phyloP scores from a whole-genome alignment of 2,329 filamentous ascomycete genomes.

The Phialophora chinensis region DNA sequence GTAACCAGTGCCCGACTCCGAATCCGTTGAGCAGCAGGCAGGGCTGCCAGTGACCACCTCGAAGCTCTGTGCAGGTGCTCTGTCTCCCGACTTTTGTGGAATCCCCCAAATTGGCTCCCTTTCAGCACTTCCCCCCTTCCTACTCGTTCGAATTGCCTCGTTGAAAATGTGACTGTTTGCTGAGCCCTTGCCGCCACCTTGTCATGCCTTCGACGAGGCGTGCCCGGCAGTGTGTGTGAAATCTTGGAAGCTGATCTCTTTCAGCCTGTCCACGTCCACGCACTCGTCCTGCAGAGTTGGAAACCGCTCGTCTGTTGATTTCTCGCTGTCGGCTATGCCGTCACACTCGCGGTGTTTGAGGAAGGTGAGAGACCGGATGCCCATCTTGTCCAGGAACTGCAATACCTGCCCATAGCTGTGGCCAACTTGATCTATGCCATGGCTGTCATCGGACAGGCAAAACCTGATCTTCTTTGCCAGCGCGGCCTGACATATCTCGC shows the following conservation, averaged over 20 bases:
- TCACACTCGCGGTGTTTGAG: constrained; percentile 37
- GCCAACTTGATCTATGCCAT: constrained; percentile 84
- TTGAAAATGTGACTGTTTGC: not conserved
- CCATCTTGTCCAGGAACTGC: constrained; percentile 66
- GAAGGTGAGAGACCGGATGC: constrained; percentile 49
- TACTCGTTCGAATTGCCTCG: not conserved
- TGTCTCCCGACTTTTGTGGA: not conserved
- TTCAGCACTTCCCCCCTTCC: not conserved
- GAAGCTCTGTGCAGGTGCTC: not conserved
- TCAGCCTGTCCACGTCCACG: constrained; percentile 24
- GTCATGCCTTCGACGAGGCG: not conserved
- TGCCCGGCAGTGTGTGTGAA: not conserved
- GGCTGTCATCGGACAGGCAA: constrained; percentile 93
- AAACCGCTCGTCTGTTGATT: constrained; percentile 21
- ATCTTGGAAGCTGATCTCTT: constrained; percentile 22
- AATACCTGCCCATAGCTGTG: constrained; percentile 77
- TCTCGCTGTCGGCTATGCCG: not conserved
- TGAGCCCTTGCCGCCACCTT: not conserved
- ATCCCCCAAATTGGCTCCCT: not conserved
- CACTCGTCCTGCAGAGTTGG: constrained; percentile 14
- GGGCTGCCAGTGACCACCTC: not conserved
- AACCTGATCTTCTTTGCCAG: constrained; percentile 76
- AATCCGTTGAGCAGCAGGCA: not conserved
- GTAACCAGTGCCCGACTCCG: not conserved
- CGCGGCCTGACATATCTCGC: constrained; percentile 78